Evolutionary conservation across 306 rosid genomes (phyloP).

Genomic region (Amphicarpaea edgeworthii): DNA sequence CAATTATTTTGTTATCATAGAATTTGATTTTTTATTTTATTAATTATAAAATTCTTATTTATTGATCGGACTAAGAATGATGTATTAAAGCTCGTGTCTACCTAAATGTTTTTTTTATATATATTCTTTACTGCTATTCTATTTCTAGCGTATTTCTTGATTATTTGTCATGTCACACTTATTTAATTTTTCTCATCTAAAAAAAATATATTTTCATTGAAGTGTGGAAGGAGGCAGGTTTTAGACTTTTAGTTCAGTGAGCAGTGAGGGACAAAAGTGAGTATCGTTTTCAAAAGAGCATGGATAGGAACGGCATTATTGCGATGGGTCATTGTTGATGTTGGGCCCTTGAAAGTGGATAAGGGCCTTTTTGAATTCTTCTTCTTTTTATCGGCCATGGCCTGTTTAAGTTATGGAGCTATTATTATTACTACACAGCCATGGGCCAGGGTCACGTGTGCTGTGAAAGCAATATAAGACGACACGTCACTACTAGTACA

Average conservation of each 20-base stretch:
- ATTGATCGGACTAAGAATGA: too few species aligned
- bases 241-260: too few species aligned
- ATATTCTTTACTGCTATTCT: too few species aligned
- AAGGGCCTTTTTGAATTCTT: slow-evolving; percentile 17
- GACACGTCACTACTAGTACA: background rate
- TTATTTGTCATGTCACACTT: too few species aligned
- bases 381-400: background rate
- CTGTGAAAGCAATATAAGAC: background rate
- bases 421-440: background rate
- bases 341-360: slow-evolving; percentile 42
- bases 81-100: too few species aligned
- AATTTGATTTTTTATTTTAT: too few species aligned
- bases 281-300: slow-evolving; percentile 22
- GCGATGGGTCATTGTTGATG: slow-evolving; percentile 37
- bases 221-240: background rate
- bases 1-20: too few species aligned
- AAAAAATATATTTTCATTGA: too few species aligned
- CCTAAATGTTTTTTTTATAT: too few species aligned
- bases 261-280: slow-evolving; percentile 3
- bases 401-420: background rate
- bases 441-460: slow-evolving; percentile 37
- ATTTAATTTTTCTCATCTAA: too few species aligned
- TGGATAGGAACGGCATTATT: slow-evolving; percentile 13
- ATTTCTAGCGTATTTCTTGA: too few species aligned
- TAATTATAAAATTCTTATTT: too few species aligned